A percentile compares a stretch with the other conserved stretches of the same genome.
Evolutionary conservation across 2,329 filamentous ascomycete genomes (phyloP).

Genomic region (Fusarium guadeloupense): DNA sequence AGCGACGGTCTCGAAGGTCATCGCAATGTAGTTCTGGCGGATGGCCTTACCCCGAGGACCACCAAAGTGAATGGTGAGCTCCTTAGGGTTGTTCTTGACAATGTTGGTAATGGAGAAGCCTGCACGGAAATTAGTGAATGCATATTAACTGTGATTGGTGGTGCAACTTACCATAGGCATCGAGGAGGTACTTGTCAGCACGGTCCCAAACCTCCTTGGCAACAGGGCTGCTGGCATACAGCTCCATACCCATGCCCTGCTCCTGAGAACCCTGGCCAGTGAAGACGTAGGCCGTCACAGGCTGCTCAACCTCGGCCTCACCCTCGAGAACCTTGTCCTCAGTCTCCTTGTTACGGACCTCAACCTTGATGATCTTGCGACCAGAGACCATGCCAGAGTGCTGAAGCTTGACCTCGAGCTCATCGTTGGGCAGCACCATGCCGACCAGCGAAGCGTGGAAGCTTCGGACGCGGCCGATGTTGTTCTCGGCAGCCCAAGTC

Average conservation of each 20-base stretch:
- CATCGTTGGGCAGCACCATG: constrained; percentile 97
- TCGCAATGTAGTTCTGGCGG: constrained; percentile 98
- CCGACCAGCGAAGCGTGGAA: constrained; percentile 98
- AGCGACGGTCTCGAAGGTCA: constrained; percentile 99
- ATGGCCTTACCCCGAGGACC: constrained; percentile 97
- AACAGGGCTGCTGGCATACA: constrained; percentile 92
- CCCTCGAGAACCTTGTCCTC: constrained; percentile 96
- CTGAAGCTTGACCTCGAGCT: constrained; percentile 92
- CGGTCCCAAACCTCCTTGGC: constrained; percentile 98
- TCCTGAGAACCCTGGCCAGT: constrained; percentile 98
- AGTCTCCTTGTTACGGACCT: constrained; percentile 92
- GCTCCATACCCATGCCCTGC: constrained; percentile 99
- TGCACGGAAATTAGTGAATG: constrained; percentile 47
- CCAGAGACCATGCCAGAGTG: constrained; percentile 98
- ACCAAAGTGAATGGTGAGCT: constrained; percentile 97
- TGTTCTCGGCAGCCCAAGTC: constrained; percentile 99
- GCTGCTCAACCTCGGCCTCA: constrained; percentile 97
- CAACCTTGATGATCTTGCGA: constrained; percentile 99
- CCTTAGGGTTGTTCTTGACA: constrained; percentile 99
- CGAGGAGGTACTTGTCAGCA: constrained; percentile 96
- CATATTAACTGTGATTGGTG: background rate
- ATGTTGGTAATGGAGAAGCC: constrained; percentile 98
- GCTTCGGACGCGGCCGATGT: constrained; percentile 94
- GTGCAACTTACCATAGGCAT: constrained; percentile 84
- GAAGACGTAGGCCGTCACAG: constrained; percentile 95